phyloP scores from a whole-genome alignment of 2,329 filamentous ascomycete genomes.

The Whalleya microplaca region DNA sequence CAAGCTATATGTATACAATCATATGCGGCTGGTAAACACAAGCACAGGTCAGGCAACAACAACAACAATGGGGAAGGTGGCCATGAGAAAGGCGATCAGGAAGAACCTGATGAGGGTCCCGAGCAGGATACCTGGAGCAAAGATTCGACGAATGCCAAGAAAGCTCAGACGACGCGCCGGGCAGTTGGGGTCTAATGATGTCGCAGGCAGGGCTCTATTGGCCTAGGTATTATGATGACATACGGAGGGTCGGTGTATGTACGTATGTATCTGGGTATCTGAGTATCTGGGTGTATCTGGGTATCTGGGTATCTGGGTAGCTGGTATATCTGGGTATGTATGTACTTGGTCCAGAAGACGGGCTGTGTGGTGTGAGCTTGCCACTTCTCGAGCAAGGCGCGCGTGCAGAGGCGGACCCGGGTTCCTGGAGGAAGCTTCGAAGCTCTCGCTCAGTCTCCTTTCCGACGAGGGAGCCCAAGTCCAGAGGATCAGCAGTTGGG shows the following conservation, averaged over 20 bases:
- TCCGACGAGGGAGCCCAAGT: constrained; percentile 28
- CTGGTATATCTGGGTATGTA: background rate
- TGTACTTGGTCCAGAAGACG: constrained; percentile 14
- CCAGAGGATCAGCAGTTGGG: constrained; percentile 43
- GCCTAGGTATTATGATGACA: constrained; percentile 25
- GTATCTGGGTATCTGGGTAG: no score
- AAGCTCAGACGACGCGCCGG: constrained; percentile 31
- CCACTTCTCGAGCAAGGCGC: constrained; percentile 30
- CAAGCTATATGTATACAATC: constrained; percentile 45
- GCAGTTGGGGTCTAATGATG: constrained; percentile 27
- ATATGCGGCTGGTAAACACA: constrained; percentile 37
- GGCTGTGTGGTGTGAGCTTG: constrained; percentile 17
- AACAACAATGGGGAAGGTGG: constrained; percentile 39
- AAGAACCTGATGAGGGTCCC: constrained; percentile 32
- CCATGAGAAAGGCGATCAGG: constrained; percentile 42
- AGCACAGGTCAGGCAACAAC: constrained; percentile 40
- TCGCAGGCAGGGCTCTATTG: constrained; percentile 25
- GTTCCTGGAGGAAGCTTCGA: constrained; percentile 33
- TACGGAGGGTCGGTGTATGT: constrained; percentile 33
- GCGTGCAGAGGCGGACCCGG: constrained; percentile 30
- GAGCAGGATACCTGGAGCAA: constrained; percentile 28
- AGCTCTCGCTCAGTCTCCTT: constrained; percentile 6
- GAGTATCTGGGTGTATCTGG: background rate
- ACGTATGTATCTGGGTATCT: constrained; percentile 1
- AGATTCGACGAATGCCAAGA: constrained; percentile 32